Evolutionary conservation across 805 yeast species (phyloP).

Genomic region (Zygosaccharomyces kombuchaensis): DNA sequence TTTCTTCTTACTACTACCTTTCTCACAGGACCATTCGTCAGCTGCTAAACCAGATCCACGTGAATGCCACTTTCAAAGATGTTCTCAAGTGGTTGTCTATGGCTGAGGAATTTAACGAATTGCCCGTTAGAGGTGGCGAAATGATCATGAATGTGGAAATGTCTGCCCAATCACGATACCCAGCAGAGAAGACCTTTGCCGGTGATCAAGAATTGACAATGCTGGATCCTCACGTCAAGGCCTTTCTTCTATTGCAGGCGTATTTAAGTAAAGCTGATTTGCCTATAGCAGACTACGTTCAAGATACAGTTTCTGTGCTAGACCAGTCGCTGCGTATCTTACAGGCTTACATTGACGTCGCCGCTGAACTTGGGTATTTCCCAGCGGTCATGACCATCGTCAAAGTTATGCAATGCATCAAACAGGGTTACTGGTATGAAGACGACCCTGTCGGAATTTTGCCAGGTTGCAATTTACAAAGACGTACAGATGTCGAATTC

Average conservation of each 20-base stretch:
- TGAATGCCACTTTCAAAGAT: conserved; percentile 39
- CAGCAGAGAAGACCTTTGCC: conserved; percentile 56
- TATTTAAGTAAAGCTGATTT: conserved; percentile 75
- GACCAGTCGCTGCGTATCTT: conserved; percentile 92
- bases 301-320: conserved; percentile 86
- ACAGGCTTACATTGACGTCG: conserved; percentile 88
- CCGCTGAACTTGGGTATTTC: conserved; percentile 76
- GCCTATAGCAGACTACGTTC: conserved; percentile 93
- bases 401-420: conserved; percentile 74
- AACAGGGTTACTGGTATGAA: conserved; percentile 85
- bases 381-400: conserved; percentile 59
- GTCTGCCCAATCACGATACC: conserved; percentile 67
- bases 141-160: conserved; percentile 80
- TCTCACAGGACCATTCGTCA: conserved; percentile 84
- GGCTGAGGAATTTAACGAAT: conserved; percentile 78
- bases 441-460: conserved; percentile 55
- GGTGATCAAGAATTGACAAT: conserved; percentile 55
- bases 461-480: conserved; percentile 39
- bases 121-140: conserved; percentile 90
- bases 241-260: conserved; percentile 77
- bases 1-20: conserved; percentile 87
- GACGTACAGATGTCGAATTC: conserved; percentile 22
- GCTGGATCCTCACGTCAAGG: conserved; percentile 82
- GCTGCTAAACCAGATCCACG: conserved; percentile 50
- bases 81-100: conserved; percentile 44